A percentile compares a stretch with the other conserved stretches of the same genome.
phyloP scores from a whole-genome alignment of 768 basidiomycete species.

The Suillus clintonianus region DNA sequence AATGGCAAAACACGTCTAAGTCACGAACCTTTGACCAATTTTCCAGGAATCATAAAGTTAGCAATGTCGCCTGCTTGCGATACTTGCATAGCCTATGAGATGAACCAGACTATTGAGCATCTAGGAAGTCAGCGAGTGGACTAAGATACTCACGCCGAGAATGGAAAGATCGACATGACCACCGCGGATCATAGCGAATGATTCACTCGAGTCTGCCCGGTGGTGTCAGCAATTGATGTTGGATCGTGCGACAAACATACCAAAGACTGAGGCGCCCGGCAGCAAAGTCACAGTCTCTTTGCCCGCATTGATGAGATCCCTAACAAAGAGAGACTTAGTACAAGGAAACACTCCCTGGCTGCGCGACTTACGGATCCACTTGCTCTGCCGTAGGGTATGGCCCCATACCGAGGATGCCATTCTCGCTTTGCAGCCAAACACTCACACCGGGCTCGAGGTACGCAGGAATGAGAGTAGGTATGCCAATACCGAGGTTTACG shows the following conservation, averaged over 20 bases:
- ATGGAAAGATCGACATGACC: constrained; percentile 95
- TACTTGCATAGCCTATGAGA: constrained; percentile 85
- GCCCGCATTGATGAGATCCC: constrained; percentile 92
- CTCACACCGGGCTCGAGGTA: constrained; percentile 69
- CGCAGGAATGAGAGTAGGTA: constrained; percentile 88
- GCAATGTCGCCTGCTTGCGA: constrained; percentile 92
- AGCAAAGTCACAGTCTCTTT: constrained; percentile 93
- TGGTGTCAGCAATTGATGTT: neutral
- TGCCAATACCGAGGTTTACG: constrained; percentile 89
- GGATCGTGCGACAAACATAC: constrained; percentile 40
- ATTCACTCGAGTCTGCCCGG: constrained; percentile 79
- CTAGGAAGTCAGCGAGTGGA: neutral
- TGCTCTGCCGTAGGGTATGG: constrained; percentile 85
- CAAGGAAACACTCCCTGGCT: neutral
- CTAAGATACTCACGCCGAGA: constrained; percentile 66
- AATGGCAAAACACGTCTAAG: neutral
- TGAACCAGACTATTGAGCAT: constrained; percentile 5
- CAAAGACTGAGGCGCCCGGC: constrained; percentile 90
- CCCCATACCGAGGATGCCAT: constrained; percentile 87
- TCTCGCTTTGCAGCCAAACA: constrained; percentile 93
- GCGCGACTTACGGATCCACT: constrained; percentile 71
- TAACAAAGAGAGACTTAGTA: constrained; percentile 29
- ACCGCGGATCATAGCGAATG: constrained; percentile 97
- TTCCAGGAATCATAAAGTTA: constrained; percentile 98
- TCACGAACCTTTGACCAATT: constrained; percentile 73